phyloP scores from a whole-genome alignment of 2,329 filamentous ascomycete species.

The Talaromyces rugulosus region DNA sequence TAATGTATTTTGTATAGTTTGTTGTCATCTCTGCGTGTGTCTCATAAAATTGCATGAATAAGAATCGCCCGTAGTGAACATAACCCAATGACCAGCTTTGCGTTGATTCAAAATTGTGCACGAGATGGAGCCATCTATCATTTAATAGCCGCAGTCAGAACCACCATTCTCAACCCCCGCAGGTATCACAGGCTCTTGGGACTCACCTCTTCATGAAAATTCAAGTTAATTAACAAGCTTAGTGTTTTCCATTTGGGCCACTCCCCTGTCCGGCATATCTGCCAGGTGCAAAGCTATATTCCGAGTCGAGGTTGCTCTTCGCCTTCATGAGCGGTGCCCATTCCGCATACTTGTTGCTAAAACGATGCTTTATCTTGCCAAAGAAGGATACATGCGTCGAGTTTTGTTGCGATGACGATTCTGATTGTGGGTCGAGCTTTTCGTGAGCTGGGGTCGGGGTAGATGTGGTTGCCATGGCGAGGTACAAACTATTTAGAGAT shows the following conservation, averaged over 20 bases:
- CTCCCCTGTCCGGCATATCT: constrained; percentile 12
- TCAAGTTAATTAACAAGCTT: not conserved
- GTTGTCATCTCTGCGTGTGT: not conserved
- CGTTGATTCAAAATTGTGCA: too few species aligned
- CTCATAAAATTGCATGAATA: not conserved
- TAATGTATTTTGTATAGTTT: not conserved
- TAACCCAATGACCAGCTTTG: not conserved
- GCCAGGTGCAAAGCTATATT: constrained; percentile 17
- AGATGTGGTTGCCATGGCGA: not conserved
- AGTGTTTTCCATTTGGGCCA: not conserved
- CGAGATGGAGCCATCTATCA: not conserved
- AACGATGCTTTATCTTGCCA: constrained; percentile 5
- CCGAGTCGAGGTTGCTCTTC: constrained; percentile 16
- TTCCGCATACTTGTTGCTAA: constrained; percentile 3
- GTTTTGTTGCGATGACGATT: not conserved
- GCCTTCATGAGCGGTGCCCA: constrained; percentile 20
- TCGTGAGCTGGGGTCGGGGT: not conserved
- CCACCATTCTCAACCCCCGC: not conserved
- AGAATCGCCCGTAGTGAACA: not conserved
- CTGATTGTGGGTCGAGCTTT: not conserved
- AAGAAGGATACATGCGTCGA: constrained; percentile 5
- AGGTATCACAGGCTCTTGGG: not conserved
- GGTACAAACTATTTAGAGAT: not conserved
- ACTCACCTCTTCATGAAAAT: not conserved
- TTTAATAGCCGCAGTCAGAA: not conserved